phyloP scores from a whole-genome alignment of 2,329 filamentous ascomycete species.

The Trichoderma guizhouense region DNA sequence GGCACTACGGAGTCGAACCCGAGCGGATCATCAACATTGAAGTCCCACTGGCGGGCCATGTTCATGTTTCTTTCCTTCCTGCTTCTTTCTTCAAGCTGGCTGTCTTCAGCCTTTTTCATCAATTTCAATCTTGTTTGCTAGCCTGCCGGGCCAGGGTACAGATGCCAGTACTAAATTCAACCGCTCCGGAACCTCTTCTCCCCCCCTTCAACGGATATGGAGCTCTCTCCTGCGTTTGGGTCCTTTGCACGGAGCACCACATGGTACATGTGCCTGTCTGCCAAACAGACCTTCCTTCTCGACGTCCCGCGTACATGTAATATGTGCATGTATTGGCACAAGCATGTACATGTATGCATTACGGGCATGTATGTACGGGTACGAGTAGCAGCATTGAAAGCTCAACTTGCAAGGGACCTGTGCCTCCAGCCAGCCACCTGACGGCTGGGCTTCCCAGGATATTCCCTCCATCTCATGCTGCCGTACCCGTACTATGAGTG shows the following conservation, averaged over 20 bases:
- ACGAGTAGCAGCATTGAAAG: neutral
- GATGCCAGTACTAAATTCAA: neutral
- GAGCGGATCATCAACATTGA: slow-evolving; percentile 6
- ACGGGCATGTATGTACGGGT: neutral
- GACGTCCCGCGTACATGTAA: too few species aligned
- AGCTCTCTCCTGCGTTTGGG: neutral
- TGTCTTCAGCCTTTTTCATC: neutral
- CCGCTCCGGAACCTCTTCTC: neutral
- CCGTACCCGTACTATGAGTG: neutral
- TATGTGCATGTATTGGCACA: neutral
- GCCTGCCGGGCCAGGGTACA: neutral
- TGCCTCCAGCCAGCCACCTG: neutral
- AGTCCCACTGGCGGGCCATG: neutral
- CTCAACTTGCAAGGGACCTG: neutral
- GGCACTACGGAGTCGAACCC: slow-evolving; percentile 16
- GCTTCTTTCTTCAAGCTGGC: neutral
- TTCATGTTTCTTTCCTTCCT: neutral
- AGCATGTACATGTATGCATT: neutral
- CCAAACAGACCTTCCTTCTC: too few species aligned
- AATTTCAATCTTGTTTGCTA: neutral
- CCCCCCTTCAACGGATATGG: neutral
- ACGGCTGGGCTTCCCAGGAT: neutral
- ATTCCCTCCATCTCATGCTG: neutral
- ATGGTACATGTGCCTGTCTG: neutral
- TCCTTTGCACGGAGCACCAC: neutral